phyloP scores from a whole-genome alignment of 495 filamentous ascomycete species.

The Aspergillus bridgeri region DNA sequence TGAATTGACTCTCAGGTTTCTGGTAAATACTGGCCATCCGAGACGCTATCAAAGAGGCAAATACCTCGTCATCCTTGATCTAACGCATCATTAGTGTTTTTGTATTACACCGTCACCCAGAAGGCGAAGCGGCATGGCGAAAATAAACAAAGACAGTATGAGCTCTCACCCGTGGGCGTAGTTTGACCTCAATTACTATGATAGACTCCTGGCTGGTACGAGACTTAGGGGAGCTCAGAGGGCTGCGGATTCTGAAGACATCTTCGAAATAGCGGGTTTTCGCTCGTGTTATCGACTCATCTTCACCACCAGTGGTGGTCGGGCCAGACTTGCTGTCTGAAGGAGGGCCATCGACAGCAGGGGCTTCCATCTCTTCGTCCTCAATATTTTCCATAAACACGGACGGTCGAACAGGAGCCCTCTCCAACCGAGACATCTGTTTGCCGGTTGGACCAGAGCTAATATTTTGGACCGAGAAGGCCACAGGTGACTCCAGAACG shows the following conservation, averaged over 20 bases:
- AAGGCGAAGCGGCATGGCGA: not conserved
- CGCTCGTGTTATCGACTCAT: conserved; percentile 26
- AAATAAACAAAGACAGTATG: not conserved
- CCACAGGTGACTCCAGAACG: conserved; percentile 22
- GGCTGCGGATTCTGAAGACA: conserved; percentile 53
- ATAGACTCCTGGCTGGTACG: conserved; percentile 62
- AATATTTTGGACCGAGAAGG: conserved; percentile 6
- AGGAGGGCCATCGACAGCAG: conserved; percentile 6
- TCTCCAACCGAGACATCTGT: conserved; percentile 16
- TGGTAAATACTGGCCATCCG: conserved; percentile 71
- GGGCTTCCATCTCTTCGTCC: conserved; percentile 20
- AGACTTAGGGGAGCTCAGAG: conserved; percentile 49
- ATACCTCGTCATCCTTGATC: conserved; percentile 35
- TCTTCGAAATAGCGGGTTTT: conserved; percentile 59
- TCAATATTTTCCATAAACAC: conserved; percentile 26
- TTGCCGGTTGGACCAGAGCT: conserved; percentile 17
- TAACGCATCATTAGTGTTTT: conserved; percentile 13
- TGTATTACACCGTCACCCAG: not conserved
- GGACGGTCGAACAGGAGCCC: conserved; percentile 17
- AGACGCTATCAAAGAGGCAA: conserved; percentile 66
- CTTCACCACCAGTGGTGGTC: conserved; percentile 14
- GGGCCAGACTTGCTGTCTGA: conserved; percentile 13
- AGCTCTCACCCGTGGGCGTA: conserved; percentile 72
- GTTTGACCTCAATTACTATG: conserved; percentile 75
- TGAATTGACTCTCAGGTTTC: conserved; percentile 64